Conservation (phyloP, 257 asterid species). For the Rauvolfia tetraphylla region DNA sequence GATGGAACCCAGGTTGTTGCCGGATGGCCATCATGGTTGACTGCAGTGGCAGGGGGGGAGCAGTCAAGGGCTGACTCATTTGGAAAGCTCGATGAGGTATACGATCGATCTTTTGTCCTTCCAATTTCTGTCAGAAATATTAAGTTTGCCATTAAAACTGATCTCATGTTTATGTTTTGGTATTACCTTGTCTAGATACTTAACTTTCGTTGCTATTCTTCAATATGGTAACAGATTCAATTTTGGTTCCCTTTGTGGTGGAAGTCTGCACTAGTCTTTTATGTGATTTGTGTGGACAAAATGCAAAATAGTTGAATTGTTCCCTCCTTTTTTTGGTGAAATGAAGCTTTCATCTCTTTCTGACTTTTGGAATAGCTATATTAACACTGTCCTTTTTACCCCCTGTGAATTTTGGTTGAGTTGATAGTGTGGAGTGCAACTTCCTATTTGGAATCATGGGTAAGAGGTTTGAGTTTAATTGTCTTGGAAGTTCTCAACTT, state of each 20-base stretch:
- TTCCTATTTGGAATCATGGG: not conserved
- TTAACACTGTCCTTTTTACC: too few relatives aligned
- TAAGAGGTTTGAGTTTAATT: not conserved
- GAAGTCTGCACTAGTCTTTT: not conserved
- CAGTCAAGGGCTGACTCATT: slow-evolving; percentile 92
- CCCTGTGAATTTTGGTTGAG: too few relatives aligned
- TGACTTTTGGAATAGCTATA: not conserved
- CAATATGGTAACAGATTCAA: not conserved
- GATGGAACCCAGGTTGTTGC: slow-evolving; percentile 80
- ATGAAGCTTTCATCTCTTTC: not conserved
- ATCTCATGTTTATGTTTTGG: not conserved
- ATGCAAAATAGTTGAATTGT: not conserved
- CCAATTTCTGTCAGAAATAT: not conserved
- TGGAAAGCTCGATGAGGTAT: slow-evolving; percentile 89
- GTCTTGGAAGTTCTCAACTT: not conserved
- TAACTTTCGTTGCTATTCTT: not conserved
- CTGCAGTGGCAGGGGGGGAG: slow-evolving; percentile 89
- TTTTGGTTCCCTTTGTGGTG: not conserved
- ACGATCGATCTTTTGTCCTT: not conserved
- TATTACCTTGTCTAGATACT: not conserved
- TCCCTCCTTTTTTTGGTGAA: not conserved
- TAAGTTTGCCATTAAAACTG: not conserved
- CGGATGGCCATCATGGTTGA: slow-evolving; percentile 91
- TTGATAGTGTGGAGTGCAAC: not conserved
- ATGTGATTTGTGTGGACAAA: not conserved